These are phyloP conservation scores for Gossypium anomalum DNA, from an alignment of 345 rosid genomes.

Conservation along the genomic window DNA sequence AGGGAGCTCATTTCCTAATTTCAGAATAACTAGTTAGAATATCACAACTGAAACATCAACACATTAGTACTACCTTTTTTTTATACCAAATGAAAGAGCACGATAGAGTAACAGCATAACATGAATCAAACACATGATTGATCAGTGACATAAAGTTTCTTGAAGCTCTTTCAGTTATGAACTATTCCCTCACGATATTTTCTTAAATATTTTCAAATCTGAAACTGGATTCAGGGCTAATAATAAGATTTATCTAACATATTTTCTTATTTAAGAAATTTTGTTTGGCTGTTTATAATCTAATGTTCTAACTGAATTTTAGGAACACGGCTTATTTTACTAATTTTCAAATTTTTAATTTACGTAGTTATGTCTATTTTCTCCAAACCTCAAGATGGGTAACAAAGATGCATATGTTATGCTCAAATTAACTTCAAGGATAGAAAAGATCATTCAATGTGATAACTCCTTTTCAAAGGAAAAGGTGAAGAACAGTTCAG, in stretches of 20 bases:
- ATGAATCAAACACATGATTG: background rate
- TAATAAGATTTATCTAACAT: background rate
- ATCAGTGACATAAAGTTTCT: background rate
- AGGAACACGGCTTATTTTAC: background rate
- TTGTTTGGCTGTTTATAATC: background rate
- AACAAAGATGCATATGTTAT: background rate
- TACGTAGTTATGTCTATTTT: background rate
- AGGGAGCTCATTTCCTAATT: slow-evolving; percentile 92
- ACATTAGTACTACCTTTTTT: background rate
- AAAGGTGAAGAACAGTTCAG: background rate
- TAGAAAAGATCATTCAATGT: background rate
- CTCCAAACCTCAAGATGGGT: background rate
- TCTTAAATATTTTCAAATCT: background rate
- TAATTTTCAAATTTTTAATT: background rate
- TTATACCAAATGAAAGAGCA: background rate
- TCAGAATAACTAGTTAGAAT: slow-evolving; percentile 26
- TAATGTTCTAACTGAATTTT: background rate
- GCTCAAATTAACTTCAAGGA: background rate
- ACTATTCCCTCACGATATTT: background rate
- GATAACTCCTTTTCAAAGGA: background rate
- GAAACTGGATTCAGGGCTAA: background rate
- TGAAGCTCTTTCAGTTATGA: background rate
- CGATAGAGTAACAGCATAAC: background rate
- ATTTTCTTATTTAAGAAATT: too few relatives aligned
- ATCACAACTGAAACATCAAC: slow-evolving; percentile 13